Evolutionary conservation across 176 grass and related monocot species (phyloP), one percentile per base, ranked within the genome.

Genomic region (Poa pratensis): DNA sequence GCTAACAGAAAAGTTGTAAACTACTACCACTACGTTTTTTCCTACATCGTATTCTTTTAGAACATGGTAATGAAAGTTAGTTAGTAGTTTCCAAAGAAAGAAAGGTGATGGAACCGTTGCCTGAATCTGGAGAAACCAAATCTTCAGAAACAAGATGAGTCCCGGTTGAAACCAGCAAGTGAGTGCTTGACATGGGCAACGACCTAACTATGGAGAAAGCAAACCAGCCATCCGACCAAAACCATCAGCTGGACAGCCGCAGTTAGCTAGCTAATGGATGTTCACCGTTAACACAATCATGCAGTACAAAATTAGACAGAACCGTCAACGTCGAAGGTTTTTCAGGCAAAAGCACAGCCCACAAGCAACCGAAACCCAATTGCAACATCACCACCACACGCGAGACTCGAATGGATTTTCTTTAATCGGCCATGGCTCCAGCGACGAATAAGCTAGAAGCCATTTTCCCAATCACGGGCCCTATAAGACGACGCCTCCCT

Each of bases 311-410:
- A 22, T 15, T 5, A 32, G 75, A 78, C 34, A 55, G 40, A 54
- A 58, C 74, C 67, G 57, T 83, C 80, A 49, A 28, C 79, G 18
- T 79, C 35, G 45, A 35, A 3, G 48, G 39, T 7, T 81, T 69
- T 74, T 17, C 24, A 48, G 70, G 46, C 43, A 12, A 10, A 45
- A 2, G 43, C 45, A n/a, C 46, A 26, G n/a, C 79, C 27, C 45
- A 70, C 63, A 82, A 78, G 85, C 80, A 84, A 87, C 49, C 60
- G 27, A 64, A 78, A 18, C 58, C 26, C 76, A 75, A 89, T 17
- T 34, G 59, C 64, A 55, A 39, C 54, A 42, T 42, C 40, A 45
- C 43, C 15, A 67, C 84, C 75, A 76, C 84, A 90, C 84, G 89
- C 75, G 59, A 27, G 32, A 15, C 76, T 81, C 87, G 69, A 81